Conservation (phyloP, 192 early-diverging fungal species). For the Endogone sp. region DNA sequence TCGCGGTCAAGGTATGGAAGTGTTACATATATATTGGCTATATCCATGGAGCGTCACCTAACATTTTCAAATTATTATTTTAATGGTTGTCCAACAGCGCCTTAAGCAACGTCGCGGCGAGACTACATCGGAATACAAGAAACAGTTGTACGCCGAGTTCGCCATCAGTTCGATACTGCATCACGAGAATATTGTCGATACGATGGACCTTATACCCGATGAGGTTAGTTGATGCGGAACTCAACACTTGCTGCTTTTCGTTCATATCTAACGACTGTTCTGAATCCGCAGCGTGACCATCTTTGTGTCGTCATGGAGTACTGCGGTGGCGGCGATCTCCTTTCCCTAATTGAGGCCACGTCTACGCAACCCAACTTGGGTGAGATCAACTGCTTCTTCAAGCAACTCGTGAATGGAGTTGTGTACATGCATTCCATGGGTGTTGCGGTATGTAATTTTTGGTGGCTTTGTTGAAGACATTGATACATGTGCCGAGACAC, state of each 20-base stretch:
- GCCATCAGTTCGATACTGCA: constrained; percentile 91
- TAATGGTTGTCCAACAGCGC: constrained; percentile 60
- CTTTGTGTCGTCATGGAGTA: constrained; percentile 77
- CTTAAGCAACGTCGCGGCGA: constrained; percentile 51
- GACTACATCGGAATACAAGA: constrained; percentile 91
- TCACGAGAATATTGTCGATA: constrained; percentile 89
- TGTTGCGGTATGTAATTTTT: constrained; percentile 38
- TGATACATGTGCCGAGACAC: no score
- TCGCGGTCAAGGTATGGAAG: no score
- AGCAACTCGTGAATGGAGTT: constrained; percentile 74
- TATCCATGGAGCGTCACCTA: no score
- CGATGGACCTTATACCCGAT: constrained; percentile 94
- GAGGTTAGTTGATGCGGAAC: constrained; percentile 24
- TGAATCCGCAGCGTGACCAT: no score
- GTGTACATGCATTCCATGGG: constrained; percentile 76
- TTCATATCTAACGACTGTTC: no score
- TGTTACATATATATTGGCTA: no score
- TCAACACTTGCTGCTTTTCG: constrained; percentile 3
- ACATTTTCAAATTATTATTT: no score
- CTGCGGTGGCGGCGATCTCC: constrained; percentile 78
- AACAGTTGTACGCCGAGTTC: constrained; percentile 93
- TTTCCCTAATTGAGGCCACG: constrained; percentile 62
- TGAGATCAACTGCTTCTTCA: constrained; percentile 64
- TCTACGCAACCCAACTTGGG: constrained; percentile 42
- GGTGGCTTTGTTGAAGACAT: no score